phyloP scores from a whole-genome alignment of 495 filamentous ascomycete genomes.

The Cercophora newfieldiana region DNA sequence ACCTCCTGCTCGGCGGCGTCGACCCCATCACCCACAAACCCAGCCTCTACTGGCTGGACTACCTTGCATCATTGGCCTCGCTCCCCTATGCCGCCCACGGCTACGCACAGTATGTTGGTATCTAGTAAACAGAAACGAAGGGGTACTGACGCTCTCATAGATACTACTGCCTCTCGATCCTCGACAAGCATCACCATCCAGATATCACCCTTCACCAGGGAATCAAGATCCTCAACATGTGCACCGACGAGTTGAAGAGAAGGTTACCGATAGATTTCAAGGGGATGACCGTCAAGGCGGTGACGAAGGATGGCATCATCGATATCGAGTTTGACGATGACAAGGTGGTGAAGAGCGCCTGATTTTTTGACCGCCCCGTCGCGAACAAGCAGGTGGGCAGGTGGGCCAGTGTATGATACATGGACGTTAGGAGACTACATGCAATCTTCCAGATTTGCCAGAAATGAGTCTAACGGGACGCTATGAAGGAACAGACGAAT shows the following conservation, averaged over 20 bases:
- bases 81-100: conserved; percentile 96
- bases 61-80: conserved; percentile 82
- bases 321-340: conserved; percentile 80
- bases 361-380: too few relatives aligned
- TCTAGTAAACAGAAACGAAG: not conserved
- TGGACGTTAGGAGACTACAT: conserved; percentile 18
- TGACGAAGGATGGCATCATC: conserved; percentile 87
- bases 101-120: conserved; percentile 82
- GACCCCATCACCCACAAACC: conserved; percentile 86
- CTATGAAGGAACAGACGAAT: not conserved
- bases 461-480: not conserved
- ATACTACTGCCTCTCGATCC: conserved; percentile 92
- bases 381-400: not conserved
- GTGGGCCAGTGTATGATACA: conserved; percentile 35
- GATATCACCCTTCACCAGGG: conserved; percentile 86
- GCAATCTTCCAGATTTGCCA: conserved; percentile 1
- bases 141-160: conserved; percentile 24
- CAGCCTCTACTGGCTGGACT: conserved; percentile 94
- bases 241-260: conserved; percentile 93
- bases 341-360: conserved; percentile 68
- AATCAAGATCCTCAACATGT: conserved; percentile 86
- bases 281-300: conserved; percentile 86
- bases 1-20: conserved; percentile 88
- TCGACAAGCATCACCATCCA: conserved; percentile 97
- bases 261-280: conserved; percentile 98